A percentile compares a stretch with the other conserved stretches of the same genome.
Conservation (phyloP, 306 rosid species). For the Pueraria montana region DNA sequence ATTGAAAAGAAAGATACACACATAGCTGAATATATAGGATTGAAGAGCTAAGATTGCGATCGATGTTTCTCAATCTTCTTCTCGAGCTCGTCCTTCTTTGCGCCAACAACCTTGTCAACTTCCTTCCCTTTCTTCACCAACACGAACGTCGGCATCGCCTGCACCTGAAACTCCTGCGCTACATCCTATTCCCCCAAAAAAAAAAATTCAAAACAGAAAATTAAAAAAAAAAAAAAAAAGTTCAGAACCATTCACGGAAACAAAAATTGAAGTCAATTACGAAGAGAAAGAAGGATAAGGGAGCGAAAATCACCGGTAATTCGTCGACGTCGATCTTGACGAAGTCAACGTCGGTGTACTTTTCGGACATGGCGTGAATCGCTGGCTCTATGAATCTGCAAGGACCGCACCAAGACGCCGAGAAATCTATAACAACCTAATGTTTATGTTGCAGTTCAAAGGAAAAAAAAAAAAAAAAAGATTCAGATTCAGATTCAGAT, state of each 20-base stretch:
- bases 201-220: not conserved
- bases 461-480: not conserved
- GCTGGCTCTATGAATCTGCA: slow-evolving; percentile 84
- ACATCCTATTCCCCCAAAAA: slow-evolving; percentile 62
- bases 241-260: not conserved
- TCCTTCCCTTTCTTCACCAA: slow-evolving; percentile 76
- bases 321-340: slow-evolving; percentile 93
- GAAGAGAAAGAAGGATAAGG: too few relatives aligned
- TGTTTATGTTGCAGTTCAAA: not conserved
- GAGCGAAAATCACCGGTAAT: slow-evolving; percentile 58
- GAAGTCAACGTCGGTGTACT: slow-evolving; percentile 72
- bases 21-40: not conserved
- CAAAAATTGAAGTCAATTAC: not conserved
- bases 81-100: slow-evolving; percentile 81
- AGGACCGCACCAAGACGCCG: slow-evolving; percentile 97
- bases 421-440: slow-evolving; percentile 87
- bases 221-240: too few relatives aligned
- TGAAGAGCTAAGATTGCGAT: not conserved
- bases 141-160: slow-evolving; percentile 94
- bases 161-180: slow-evolving; percentile 69
- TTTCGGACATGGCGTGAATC: slow-evolving; percentile 64
- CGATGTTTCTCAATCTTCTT: slow-evolving; percentile 61
- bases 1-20: not conserved
- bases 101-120: slow-evolving; percentile 75
- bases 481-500: slow-evolving; percentile 23